Evolutionary conservation across 495 filamentous ascomycete species (phyloP).

Genomic region (Aspergillus indologenus): DNA sequence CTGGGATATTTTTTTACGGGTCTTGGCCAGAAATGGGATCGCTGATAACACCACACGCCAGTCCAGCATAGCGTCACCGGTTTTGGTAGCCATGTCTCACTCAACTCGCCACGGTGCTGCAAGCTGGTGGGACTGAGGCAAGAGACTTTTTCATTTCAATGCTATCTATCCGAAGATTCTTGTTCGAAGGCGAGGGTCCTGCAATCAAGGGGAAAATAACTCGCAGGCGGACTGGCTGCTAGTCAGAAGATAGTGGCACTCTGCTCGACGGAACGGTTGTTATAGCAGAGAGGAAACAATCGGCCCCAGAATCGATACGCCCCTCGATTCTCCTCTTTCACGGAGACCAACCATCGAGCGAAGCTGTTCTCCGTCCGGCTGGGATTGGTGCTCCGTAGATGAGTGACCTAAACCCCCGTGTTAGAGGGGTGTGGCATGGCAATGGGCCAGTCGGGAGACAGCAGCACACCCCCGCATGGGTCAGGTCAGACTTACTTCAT

Average conservation of each 20-base stretch:
- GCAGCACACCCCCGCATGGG: not conserved
- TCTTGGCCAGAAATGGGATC: slow-evolving; percentile 10
- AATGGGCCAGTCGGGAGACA: not conserved
- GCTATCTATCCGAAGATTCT: slow-evolving; percentile 4
- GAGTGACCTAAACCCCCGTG: slow-evolving; percentile 27
- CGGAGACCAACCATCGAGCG: slow-evolving; percentile 33
- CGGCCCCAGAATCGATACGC: slow-evolving; percentile 35
- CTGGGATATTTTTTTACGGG: slow-evolving; percentile 3
- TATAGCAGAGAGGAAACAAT: slow-evolving; percentile 40
- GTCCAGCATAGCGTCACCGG: slow-evolving; percentile 1
- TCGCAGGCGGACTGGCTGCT: not conserved
- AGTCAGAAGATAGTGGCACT: slow-evolving; percentile 24
- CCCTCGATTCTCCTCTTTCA: slow-evolving; percentile 21
- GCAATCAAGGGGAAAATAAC: not conserved
- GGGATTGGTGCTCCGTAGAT: slow-evolving; percentile 35
- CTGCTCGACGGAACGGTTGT: slow-evolving; percentile 27
- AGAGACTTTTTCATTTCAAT: slow-evolving; percentile 3
- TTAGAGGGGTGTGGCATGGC: slow-evolving; percentile 16
- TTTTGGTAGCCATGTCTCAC: slow-evolving; percentile 10
- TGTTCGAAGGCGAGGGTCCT: not conserved
- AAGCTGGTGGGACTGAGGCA: not conserved
- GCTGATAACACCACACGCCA: slow-evolving; percentile 3
- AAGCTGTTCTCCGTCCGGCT: slow-evolving; percentile 32
- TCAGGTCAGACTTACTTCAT: slow-evolving; percentile 25
- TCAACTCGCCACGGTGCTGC: slow-evolving; percentile 5